Evolutionary conservation across 805 yeast species (phyloP), one percentile per base, ranked within the genome.

Genomic region (Candida methanosorbosa): DNA sequence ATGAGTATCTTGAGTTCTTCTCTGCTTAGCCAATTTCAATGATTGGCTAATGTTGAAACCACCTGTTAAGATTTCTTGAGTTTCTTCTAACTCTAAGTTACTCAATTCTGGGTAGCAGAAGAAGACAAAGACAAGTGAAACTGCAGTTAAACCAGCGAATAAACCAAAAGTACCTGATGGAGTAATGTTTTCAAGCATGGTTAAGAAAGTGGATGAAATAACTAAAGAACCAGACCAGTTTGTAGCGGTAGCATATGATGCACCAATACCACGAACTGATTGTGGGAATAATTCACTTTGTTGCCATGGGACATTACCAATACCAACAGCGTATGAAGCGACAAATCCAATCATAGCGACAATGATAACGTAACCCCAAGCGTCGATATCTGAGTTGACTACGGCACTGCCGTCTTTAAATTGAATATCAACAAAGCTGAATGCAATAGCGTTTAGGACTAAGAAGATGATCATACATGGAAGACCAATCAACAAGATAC

Each of bases 281-380:
- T 88, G 95, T 24, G 97, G 92, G 64, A 92, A 87, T 52, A 90
- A 65, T 61, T 90, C 98, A 38, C 90, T 81, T 54, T 92, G 97
- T 55, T 90, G 95, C 98, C 98, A 90, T 37, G 97, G 97, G 36
- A 86, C 92, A 57, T 90, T 88, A 62, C 98, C 98, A 46, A 88
- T 84, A 46, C 97, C 97, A 45, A 85, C 66, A 32, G 97, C 95
- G 55, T 88, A 90, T 35, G 81, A 77, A 3, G 95, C 96, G 30
- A 88, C 96, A 54, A 68, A 92, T 27, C 76, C 56, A 43, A 90
- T 85, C 84, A 88, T 87, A 35, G 86, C 78, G 26, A 87, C 68
- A 43, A 92, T 81, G 36, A 90, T 76, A 13, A 88, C 78, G 41
- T 83, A 74, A 16, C 96, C 95, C 96, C 97, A 88, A 3, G 86